These are phyloP conservation scores for Clavariopsis aquatica DNA, from an alignment of 495 filamentous ascomycete species.

Conservation along the genomic window DNA sequence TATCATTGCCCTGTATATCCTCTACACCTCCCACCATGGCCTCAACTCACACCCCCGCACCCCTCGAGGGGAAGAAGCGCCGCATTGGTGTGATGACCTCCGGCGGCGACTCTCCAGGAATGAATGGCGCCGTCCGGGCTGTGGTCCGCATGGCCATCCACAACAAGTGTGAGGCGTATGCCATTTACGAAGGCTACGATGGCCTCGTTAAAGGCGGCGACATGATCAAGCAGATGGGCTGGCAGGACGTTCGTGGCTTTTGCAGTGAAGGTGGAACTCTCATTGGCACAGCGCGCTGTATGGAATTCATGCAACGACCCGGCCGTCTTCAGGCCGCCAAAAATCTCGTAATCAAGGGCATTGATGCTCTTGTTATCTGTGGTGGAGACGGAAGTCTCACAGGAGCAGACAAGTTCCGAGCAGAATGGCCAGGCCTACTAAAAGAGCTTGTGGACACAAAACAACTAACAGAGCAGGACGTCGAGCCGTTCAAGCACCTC, in stretches of 20 bases:
- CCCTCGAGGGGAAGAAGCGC: conserved; percentile 55
- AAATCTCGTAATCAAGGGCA: conserved; percentile 88
- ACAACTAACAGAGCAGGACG: conserved; percentile 68
- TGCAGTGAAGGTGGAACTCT: conserved; percentile 93
- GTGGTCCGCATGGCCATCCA: conserved; percentile 92
- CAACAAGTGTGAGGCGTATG: conserved; percentile 82
- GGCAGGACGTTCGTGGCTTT: conserved; percentile 95
- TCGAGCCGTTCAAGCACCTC: conserved; percentile 71
- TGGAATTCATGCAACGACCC: conserved; percentile 80
- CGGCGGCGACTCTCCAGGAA: conserved; percentile 95
- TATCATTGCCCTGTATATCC: too few relatives aligned
- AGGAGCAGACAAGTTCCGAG: conserved; percentile 88
- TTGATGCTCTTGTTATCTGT: conserved; percentile 94
- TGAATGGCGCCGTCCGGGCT: conserved; percentile 93
- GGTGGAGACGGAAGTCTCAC: conserved; percentile 98
- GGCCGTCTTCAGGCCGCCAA: conserved; percentile 84
- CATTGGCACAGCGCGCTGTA: conserved; percentile 92
- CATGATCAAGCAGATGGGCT: conserved; percentile 82
- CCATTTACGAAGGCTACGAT: conserved; percentile 94
- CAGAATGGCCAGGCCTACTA: conserved; percentile 85
- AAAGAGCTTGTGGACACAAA: conserved; percentile 73
- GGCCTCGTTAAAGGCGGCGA: conserved; percentile 87
- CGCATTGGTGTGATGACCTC: conserved; percentile 94
- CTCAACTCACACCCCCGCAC: conserved; percentile 9
- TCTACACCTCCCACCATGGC: conserved; percentile 18